A percentile compares a stretch with the other conserved stretches of the same genome.
phyloP scores from a whole-genome alignment of 2,329 filamentous ascomycete species.

The Trichothecium roseum region DNA sequence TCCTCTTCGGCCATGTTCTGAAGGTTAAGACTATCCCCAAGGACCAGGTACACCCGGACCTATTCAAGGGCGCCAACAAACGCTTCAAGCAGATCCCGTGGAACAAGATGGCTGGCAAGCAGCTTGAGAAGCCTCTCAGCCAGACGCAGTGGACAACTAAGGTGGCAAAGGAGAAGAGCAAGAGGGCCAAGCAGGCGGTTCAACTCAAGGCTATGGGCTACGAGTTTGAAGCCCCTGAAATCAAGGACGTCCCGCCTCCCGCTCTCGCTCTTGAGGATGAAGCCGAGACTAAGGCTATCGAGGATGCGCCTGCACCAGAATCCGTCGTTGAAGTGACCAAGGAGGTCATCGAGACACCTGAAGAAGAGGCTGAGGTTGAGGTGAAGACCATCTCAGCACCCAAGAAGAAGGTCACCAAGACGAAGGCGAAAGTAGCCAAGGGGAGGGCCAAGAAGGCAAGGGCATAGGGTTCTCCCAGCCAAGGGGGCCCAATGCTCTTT shows the following conservation, averaged over 20 bases:
- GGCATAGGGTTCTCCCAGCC: neutral
- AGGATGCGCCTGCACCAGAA: conserved; percentile 25
- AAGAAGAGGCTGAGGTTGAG: conserved; percentile 14
- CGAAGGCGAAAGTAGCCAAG: conserved; percentile 21
- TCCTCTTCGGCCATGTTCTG: conserved; percentile 87
- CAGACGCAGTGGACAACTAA: conserved; percentile 71
- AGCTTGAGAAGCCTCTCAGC: conserved; percentile 61
- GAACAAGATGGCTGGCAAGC: conserved; percentile 73
- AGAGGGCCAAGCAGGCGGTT: conserved; percentile 56
- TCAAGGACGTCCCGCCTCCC: conserved; percentile 48
- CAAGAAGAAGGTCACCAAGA: conserved; percentile 28
- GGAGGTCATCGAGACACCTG: conserved; percentile 14
- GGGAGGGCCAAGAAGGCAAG: conserved; percentile 4
- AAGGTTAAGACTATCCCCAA: conserved; percentile 72
- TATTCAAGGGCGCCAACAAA: conserved; percentile 85
- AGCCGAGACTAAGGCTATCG: conserved; percentile 20
- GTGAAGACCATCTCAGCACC: conserved; percentile 12
- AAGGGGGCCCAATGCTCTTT: neutral
- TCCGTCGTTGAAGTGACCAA: conserved; percentile 13
- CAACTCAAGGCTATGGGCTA: conserved; percentile 77
- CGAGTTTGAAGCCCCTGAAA: conserved; percentile 62
- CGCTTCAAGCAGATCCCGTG: conserved; percentile 83
- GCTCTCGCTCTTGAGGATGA: conserved; percentile 22
- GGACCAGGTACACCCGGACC: conserved; percentile 66
- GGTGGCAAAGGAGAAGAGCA: conserved; percentile 61